These are phyloP conservation scores for Monosporascus cannonballus DNA, from an alignment of 2,329 filamentous ascomycete genomes.

Conservation along the genomic window DNA sequence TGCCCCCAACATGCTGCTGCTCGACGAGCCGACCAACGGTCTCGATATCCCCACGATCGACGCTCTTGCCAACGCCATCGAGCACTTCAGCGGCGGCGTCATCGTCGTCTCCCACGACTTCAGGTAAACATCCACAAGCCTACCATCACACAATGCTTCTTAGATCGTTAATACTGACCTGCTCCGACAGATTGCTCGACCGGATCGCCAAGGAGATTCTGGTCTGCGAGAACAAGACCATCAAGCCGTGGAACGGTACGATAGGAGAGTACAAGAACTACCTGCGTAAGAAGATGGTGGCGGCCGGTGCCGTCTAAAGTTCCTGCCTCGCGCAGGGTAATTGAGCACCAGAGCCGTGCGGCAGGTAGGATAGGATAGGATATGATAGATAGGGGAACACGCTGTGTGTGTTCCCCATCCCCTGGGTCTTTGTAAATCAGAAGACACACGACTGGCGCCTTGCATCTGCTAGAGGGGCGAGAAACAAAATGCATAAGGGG, in stretches of 20 bases:
- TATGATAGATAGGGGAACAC: too few species aligned
- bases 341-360: neutral
- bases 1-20: constrained; percentile 90
- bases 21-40: constrained; percentile 99
- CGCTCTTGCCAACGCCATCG: constrained; percentile 94
- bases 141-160: neutral
- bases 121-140: constrained; percentile 56
- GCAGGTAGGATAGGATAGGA: too few species aligned
- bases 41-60: constrained; percentile 98
- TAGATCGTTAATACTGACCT: constrained; percentile 12
- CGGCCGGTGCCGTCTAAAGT: constrained; percentile 72
- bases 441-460: too few species aligned
- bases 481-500: constrained; percentile 5
- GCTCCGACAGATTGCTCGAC: constrained; percentile 70
- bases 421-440: too few species aligned
- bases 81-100: constrained; percentile 91
- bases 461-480: neutral
- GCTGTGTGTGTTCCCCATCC: too few species aligned
- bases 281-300: constrained; percentile 98
- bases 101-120: constrained; percentile 99
- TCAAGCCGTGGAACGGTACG: constrained; percentile 78
- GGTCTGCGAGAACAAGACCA: constrained; percentile 97
- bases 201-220: constrained; percentile 99
- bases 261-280: constrained; percentile 98
- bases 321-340: neutral